Base-by-base conservation (phyloP, 257 asterid species). In the Solanum sejunctum region DNA sequence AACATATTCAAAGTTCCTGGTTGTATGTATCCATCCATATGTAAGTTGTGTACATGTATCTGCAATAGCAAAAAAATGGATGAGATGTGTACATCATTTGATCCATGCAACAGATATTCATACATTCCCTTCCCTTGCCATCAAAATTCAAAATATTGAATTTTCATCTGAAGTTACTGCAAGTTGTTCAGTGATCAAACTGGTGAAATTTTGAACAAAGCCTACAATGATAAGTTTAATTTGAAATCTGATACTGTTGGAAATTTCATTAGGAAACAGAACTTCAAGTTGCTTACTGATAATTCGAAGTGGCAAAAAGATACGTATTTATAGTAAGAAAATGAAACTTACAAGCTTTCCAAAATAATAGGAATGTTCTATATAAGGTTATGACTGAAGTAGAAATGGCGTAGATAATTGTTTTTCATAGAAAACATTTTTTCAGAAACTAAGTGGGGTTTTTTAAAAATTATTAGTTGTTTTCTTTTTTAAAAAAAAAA, bases 31-130 rank as follows among this genome's bases (percentile, higher is more conserved):
- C 77, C 77, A 87, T 69, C 77, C 78, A 47, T 10, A 63, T 57
- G 85, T 71, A 32, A 80, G 61, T 80, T 80, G 60, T 87, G 87
- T 87, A 84, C 79, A 84, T 81, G 86, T 51, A 21, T 49, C 67
- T 81, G 85, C 85, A 81, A 87, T 49, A 78, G 83, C 54, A 28
- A 52, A 26, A 23, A 52, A 66, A 39, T 51, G 61, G 43, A 63
- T 84, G 79, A 79, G 55, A 84, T 87, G 23, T 54, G 80, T 84
- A 84, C 85, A 47, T 32, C 86, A 51, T 49, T 55, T 84, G 20
- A 21, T 83, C 32, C 66, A 86, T 84, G 85, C 84, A 81, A 47
- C 78, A 23, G 32, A 72, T 71, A 36, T 52, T 78, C 49, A 15
- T 78, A 28, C 66, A 64, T 28, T 12, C 20, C 6, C 63, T 60